phyloP scores from a whole-genome alignment of 208 protist genomes.

The Trypanosoma mega region DNA sequence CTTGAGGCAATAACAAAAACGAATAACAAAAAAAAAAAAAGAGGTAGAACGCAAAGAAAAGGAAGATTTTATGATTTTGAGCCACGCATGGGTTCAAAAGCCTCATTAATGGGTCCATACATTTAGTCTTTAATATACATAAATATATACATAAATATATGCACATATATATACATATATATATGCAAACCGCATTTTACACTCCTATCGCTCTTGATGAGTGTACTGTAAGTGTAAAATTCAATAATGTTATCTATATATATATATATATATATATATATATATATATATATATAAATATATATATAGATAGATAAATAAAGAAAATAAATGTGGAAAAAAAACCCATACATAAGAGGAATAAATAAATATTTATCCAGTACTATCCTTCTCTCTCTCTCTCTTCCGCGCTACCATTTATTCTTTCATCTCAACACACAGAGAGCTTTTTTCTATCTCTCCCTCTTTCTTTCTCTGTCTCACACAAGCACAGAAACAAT shows the following conservation, averaged over 20 bases:
- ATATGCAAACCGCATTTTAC: slow-evolving; percentile 1
- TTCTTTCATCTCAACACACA: too few species aligned
- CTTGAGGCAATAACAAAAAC: neutral
- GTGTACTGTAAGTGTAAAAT: neutral
- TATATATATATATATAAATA: neutral
- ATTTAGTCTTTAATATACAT: too few species aligned
- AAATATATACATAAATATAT: slow-evolving; percentile 4
- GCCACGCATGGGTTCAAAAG: too few species aligned
- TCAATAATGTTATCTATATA: neutral
- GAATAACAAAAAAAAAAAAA: neutral
- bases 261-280: neutral
- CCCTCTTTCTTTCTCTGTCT: too few species aligned
- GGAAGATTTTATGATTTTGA: neutral
- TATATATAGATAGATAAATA: neutral
- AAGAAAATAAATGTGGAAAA: slow-evolving; percentile 7
- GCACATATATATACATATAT: neutral
- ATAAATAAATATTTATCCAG: too few species aligned
- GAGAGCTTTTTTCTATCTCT: too few species aligned
- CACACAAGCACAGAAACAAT: too few species aligned
- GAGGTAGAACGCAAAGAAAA: neutral
- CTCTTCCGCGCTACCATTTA: too few species aligned
- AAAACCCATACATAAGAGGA: too few species aligned
- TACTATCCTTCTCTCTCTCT: too few species aligned
- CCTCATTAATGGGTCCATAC: too few species aligned
- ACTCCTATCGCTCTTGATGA: neutral